phyloP scores from a whole-genome alignment of 2,329 filamentous ascomycete genomes.

The Aspergillus pseudotamarii region DNA sequence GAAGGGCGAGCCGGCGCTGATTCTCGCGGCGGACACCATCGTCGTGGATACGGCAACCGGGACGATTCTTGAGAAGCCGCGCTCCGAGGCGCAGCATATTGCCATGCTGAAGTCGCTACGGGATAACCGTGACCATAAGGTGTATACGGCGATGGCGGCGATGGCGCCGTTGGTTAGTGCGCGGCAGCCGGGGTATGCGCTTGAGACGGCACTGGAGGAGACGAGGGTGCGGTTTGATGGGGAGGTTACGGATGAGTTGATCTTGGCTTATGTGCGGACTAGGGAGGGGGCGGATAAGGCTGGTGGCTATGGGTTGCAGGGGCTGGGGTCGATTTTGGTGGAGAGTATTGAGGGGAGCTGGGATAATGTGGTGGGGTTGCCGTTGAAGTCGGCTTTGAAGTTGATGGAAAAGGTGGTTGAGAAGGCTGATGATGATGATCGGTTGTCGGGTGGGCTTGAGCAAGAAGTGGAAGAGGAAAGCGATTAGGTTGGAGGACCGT shows the following conservation, averaged over 20 bases:
- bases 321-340: slow-evolving; percentile 80
- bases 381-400: slow-evolving; percentile 74
- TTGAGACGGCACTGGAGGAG: slow-evolving; percentile 83
- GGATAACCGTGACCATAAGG: slow-evolving; percentile 76
- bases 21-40: slow-evolving; percentile 89
- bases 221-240: slow-evolving; percentile 85
- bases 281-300: slow-evolving; percentile 95
- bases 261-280: slow-evolving; percentile 69
- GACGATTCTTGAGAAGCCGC: slow-evolving; percentile 86
- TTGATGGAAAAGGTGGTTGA: slow-evolving; percentile 88
- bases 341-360: slow-evolving; percentile 86
- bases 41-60: slow-evolving; percentile 73
- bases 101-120: slow-evolving; percentile 80
- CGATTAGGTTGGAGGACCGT: not conserved
- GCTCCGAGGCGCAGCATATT: slow-evolving; percentile 77
- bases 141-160: slow-evolving; percentile 83
- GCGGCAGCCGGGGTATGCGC: slow-evolving; percentile 79
- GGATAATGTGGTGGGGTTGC: slow-evolving; percentile 93
- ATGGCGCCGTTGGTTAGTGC: slow-evolving; percentile 81
- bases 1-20: slow-evolving; percentile 74
- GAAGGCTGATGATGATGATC: slow-evolving; percentile 68
- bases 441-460: slow-evolving; percentile 44
- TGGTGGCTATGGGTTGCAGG: slow-evolving; percentile 93
- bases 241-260: slow-evolving; percentile 76
- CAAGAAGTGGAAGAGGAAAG: slow-evolving; percentile 25